Evolutionary conservation across 805 yeast genomes (phyloP).

Genomic region (Kockiozyma suomiensis): DNA sequence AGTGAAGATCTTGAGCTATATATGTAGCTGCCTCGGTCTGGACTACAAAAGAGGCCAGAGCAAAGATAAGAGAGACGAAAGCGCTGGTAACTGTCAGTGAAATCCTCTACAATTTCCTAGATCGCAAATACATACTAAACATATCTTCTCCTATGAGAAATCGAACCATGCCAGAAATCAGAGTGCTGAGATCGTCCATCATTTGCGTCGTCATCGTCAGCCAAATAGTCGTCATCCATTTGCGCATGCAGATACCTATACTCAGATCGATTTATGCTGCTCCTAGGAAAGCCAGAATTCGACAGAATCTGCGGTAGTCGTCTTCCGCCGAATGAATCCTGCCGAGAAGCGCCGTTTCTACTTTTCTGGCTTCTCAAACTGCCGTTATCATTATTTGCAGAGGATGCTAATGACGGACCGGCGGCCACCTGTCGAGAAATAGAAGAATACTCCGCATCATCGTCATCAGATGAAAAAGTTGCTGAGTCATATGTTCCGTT

Average conservation of each 20-base stretch:
- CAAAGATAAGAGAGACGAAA: constrained; percentile 50
- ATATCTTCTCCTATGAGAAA: constrained; percentile 29
- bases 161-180: constrained; percentile 9
- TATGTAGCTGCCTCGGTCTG: constrained; percentile 83
- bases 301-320: constrained; percentile 16
- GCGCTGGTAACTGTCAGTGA: constrained; percentile 40
- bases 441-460: constrained; percentile 22
- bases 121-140: constrained; percentile 22
- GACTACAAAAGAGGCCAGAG: constrained; percentile 64
- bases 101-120: background rate
- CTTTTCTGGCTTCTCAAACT: constrained; percentile 1
- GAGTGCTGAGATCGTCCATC: constrained; percentile 5
- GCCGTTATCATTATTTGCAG: background rate
- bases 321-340: constrained; percentile 8
- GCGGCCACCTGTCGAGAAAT: constrained; percentile 24
- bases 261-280: constrained; percentile 29
- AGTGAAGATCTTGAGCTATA: constrained; percentile 57
- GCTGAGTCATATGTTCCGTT: constrained; percentile 22
- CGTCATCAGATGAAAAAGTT: constrained; percentile 24
- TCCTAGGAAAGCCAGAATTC: constrained; percentile 19
- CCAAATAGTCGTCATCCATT: constrained; percentile 15
- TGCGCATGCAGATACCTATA: constrained; percentile 30
- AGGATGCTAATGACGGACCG: background rate
- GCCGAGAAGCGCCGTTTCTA: background rate
- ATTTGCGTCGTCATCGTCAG: constrained; percentile 4